Conservation (phyloP, 140 eudicot genomes). For the Senecio squalidus region DNA sequence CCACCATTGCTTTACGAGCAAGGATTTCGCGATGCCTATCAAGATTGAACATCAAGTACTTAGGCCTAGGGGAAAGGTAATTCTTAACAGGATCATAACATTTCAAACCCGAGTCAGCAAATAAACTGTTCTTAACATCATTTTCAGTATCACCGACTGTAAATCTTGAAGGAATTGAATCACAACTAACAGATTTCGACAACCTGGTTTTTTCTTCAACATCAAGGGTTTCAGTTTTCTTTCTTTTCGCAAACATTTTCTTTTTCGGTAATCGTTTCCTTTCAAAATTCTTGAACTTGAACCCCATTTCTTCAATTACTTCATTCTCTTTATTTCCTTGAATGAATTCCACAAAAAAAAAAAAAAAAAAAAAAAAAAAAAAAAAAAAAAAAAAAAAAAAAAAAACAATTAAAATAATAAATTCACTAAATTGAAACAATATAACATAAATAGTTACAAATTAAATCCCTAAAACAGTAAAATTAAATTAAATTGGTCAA, state of each 20-base stretch:
- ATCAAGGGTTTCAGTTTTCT: conserved; percentile 16
- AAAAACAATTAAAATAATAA: too few relatives aligned
- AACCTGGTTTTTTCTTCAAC: not conserved
- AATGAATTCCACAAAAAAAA: not conserved
- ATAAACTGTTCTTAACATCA: not conserved
- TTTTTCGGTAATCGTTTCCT: conserved; percentile 23
- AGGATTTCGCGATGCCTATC: conserved; percentile 31
- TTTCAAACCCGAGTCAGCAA: not conserved
- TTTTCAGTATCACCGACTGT: not conserved
- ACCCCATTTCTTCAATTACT: not conserved
- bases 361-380: not conserved
- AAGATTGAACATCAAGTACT: conserved; percentile 46
- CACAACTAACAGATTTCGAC: conserved; percentile 25
- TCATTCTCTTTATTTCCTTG: conserved; percentile 3
- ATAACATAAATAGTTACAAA: too few relatives aligned
- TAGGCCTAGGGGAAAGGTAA: conserved; percentile 66
- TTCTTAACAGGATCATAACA: conserved; percentile 56
- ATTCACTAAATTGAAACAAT: too few relatives aligned
- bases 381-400: too few relatives aligned
- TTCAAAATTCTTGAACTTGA: not conserved
- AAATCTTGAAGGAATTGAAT: not conserved
- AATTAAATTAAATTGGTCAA: too few relatives aligned
- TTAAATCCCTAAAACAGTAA: too few relatives aligned
- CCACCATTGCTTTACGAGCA: conserved; percentile 8
- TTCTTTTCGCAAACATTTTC: conserved; percentile 42